A percentile compares a stretch with the other conserved stretches of the same genome.
Conservation (phyloP, 2,329 filamentous ascomycete genomes). For the Diaporthe ampelina region DNA sequence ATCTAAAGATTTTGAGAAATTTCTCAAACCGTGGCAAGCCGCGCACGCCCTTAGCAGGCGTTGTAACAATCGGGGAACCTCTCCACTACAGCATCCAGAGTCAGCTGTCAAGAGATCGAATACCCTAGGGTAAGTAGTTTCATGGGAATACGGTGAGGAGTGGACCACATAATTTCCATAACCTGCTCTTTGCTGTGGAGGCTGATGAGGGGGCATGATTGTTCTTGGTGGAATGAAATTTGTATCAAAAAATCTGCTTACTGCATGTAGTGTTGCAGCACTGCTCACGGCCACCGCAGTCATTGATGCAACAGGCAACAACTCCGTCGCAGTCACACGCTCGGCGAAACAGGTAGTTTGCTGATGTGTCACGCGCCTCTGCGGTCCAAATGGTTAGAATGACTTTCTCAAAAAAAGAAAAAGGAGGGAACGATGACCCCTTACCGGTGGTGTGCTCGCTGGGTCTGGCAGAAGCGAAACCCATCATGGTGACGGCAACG, state of each 20-base stretch:
- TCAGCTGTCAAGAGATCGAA: too few relatives aligned
- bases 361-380: background rate
- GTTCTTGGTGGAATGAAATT: too few relatives aligned
- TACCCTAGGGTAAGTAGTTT: too few relatives aligned
- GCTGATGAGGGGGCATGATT: too few relatives aligned
- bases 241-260: too few relatives aligned
- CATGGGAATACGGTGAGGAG: too few relatives aligned
- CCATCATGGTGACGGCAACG: background rate
- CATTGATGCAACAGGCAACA: constrained; percentile 11
- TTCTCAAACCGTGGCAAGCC: background rate
- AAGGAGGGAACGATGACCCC: too few relatives aligned
- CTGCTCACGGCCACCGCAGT: constrained; percentile 10
- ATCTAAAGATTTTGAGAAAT: background rate
- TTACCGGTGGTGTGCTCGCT: constrained; percentile 3
- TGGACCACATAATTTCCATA: too few relatives aligned
- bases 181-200: too few relatives aligned
- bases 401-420: background rate
- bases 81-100: background rate
- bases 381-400: background rate
- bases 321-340: constrained; percentile 9
- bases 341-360: constrained; percentile 2
- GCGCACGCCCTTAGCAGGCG: background rate
- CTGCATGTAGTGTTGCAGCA: constrained; percentile 15
- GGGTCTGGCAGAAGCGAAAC: constrained; percentile 5
- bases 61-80: background rate